phyloP scores from a whole-genome alignment of 306 rosid genomes.

The Vigna angularis region DNA sequence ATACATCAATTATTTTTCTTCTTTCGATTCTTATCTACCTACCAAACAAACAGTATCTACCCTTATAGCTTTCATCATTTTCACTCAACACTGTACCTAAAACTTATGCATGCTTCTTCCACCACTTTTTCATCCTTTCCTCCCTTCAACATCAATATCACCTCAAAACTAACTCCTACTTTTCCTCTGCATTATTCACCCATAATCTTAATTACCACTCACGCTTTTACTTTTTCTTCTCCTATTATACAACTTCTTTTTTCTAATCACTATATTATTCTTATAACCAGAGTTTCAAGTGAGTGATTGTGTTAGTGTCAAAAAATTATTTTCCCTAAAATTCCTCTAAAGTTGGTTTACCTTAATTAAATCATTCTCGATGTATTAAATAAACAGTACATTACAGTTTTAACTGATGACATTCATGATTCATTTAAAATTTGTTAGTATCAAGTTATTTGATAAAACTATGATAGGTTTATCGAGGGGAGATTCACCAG shows the following conservation, averaged over 20 bases:
- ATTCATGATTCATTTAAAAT: not conserved
- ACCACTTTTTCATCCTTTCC: slow-evolving; percentile 1
- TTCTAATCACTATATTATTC: too few relatives aligned
- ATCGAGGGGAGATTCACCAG: too few relatives aligned
- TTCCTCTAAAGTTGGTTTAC: too few relatives aligned
- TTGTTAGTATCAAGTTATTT: too few relatives aligned
- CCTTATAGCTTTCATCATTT: slow-evolving; percentile 27
- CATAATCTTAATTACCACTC: too few relatives aligned
- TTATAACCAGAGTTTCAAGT: too few relatives aligned
- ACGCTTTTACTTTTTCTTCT: too few relatives aligned
- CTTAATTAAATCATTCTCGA: not conserved
- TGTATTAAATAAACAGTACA: not conserved
- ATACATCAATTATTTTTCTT: slow-evolving; percentile 47
- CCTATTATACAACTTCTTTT: too few relatives aligned
- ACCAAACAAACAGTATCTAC: not conserved
- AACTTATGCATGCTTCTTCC: not conserved
- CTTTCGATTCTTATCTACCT: slow-evolving; percentile 31
- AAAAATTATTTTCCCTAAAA: not conserved
- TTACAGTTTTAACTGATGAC: not conserved
- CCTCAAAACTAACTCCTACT: not conserved
- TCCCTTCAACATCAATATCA: slow-evolving; percentile 12
- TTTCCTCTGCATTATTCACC: not conserved
- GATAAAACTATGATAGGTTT: too few relatives aligned
- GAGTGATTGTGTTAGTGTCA: too few relatives aligned
- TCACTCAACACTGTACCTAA: slow-evolving; percentile 21